Base-by-base conservation (phyloP, 768 basidiomycete genomes). In the Tulasnella sp. region DNA sequence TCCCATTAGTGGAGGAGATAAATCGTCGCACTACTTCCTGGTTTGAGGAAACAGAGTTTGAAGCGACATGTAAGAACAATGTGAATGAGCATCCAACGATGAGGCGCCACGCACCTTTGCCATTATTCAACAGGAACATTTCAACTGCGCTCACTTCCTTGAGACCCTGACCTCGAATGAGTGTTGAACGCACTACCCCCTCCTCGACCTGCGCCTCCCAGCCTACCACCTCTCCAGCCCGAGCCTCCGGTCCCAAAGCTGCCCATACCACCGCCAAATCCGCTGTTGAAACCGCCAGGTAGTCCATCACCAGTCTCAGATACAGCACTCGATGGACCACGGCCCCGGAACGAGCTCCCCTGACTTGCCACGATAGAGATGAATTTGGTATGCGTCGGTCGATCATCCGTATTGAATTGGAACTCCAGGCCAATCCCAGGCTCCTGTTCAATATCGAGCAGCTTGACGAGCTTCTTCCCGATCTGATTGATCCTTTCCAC, bases 341-440 rank as follows among this genome's bases (percentile, higher is more conserved):
- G 58, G 26, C 29, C 27, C 13, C 58, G 58, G 58, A 34, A 59
- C 24, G 58, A 59, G 26, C 50, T 42, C 17, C 29, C 34, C 27
- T 56, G 50, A n/a, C 43, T 59, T 10, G 61, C 26, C 15, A 29
- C 30, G 61, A 92, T 88, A 8, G 84, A 79, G 26, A 92, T 72
- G 73, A 90, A 93, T 68, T 88, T 90, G 72, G 86, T 86, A 0
- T 82, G 81, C 4, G 79, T 77, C 1, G 90, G 89, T 27, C 86
- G 78, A 65, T 91, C 88, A 56, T 92, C 90, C n/a, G 83, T 87
- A 68, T 93, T 90, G 65, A 83, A 91, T 86, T 94, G 89, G 74
- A 93, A 94, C 70, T 95, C 90, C 15, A 94, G 78, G 8, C 88
- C 87, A 63, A 94, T 86, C 42, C 81, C 80, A 68, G 91, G 88